A percentile compares a stretch with the other conserved stretches of the same genome.
Conservation (phyloP, 208 protist species). For the Phytomonas francai region DNA sequence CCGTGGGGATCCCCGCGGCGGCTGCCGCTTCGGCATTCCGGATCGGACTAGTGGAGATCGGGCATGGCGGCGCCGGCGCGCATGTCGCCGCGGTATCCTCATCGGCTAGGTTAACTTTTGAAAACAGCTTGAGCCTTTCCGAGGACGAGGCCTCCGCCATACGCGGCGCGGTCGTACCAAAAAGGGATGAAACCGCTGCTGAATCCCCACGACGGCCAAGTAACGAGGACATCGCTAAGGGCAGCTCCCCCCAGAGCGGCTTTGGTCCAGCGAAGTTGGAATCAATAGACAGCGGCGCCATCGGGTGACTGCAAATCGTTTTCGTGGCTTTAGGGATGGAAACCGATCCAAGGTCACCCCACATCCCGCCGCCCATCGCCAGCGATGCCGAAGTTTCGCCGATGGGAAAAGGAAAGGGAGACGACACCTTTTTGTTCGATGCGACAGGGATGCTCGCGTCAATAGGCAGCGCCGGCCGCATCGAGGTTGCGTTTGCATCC, state of each 20-base stretch:
- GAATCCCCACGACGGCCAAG: neutral
- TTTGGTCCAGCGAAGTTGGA: constrained; percentile 17
- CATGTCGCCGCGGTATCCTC: neutral
- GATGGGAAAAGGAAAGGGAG: neutral
- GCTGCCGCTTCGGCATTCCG: constrained; percentile 8
- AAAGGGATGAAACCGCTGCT: constrained; percentile 9
- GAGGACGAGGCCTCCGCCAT: neutral
- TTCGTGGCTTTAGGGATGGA: constrained; percentile 12
- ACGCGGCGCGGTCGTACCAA: constrained; percentile 16
- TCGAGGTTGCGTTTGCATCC: constrained; percentile 8
- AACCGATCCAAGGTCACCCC: constrained; percentile 24
- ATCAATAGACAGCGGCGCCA: constrained; percentile 29
- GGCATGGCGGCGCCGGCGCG: constrained; percentile 23
- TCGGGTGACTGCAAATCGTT: neutral
- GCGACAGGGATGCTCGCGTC: constrained; percentile 25
- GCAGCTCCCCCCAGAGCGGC: constrained; percentile 37
- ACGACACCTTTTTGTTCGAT: neutral
- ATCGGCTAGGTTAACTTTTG: neutral
- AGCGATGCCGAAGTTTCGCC: constrained; percentile 18
- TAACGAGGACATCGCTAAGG: constrained; percentile 7
- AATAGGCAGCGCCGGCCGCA: constrained; percentile 24
- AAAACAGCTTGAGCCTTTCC: neutral
- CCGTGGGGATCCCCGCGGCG: neutral
- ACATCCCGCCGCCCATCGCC: constrained; percentile 32
- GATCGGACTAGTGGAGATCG: constrained; percentile 29